Evolutionary conservation across 441 rosid species (phyloP).

Genomic region (Arabidopsis hybrid): DNA sequence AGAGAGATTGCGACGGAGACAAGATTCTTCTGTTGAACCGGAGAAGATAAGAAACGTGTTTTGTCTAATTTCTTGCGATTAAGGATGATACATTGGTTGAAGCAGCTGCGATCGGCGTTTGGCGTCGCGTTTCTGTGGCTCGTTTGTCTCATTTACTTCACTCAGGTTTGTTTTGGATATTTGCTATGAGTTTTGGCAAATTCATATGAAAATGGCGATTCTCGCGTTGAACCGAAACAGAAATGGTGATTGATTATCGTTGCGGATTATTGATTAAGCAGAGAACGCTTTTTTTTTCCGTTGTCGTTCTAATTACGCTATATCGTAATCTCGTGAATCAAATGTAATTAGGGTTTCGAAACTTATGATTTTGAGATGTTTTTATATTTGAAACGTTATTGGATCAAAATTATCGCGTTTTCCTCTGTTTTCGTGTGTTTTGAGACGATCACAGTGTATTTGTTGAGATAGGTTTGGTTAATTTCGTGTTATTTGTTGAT

Average conservation of each 20-base stretch:
- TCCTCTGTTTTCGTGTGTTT: constrained; percentile 31
- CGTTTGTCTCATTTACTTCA: constrained; percentile 88
- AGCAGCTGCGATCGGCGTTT: constrained; percentile 67
- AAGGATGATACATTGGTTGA: constrained; percentile 71
- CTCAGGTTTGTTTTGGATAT: constrained; percentile 64
- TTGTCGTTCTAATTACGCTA: not conserved
- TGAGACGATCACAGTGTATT: constrained; percentile 5
- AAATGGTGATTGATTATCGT: constrained; percentile 23
- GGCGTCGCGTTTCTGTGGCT: constrained; percentile 93
- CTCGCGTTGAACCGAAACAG: not conserved
- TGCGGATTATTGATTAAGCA: not conserved
- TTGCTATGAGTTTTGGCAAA: not conserved
- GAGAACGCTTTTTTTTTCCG: not conserved
- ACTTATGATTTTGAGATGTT: not conserved
- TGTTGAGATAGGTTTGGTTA: not conserved
- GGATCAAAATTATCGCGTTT: not conserved
- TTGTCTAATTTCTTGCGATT: not conserved
- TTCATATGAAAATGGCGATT: constrained; percentile 11
- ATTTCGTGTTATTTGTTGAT: not conserved
- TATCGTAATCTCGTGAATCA: constrained; percentile 8
- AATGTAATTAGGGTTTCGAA: constrained; percentile 16
- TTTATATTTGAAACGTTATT: not conserved
- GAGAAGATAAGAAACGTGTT: not conserved
- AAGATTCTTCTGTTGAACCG: constrained; percentile 28
- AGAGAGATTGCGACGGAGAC: not conserved